Conservation (phyloP, 2,329 filamentous ascomycete genomes). For the Paecilomyces sp. region DNA sequence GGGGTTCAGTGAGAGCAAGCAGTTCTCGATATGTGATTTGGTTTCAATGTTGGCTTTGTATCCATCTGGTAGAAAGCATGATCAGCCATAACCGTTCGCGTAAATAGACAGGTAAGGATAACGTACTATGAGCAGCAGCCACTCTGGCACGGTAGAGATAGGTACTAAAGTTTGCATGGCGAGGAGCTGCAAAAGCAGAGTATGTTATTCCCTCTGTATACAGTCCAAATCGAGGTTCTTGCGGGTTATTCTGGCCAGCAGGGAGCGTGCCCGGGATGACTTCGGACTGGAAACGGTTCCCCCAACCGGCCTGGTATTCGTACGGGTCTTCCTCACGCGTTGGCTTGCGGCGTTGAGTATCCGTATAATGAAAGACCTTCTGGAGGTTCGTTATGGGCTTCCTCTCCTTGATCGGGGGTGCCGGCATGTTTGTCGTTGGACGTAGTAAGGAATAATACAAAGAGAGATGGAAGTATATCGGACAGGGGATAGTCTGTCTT, state of each 20-base stretch:
- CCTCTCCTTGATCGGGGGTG: slow-evolving; percentile 12
- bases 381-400: slow-evolving; percentile 18
- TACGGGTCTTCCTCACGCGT: slow-evolving; percentile 23
- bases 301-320: slow-evolving; percentile 21
- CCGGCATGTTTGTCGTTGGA: slow-evolving; percentile 14
- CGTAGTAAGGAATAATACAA: neutral
- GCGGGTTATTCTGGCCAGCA: slow-evolving; percentile 25
- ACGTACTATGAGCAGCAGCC: slow-evolving; percentile 19
- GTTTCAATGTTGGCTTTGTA: slow-evolving; percentile 36
- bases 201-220: slow-evolving; percentile 24
- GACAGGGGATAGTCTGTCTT: neutral
- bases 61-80: slow-evolving; percentile 10
- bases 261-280: slow-evolving; percentile 24
- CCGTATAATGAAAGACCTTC: slow-evolving; percentile 23
- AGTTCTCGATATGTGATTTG: slow-evolving; percentile 20
- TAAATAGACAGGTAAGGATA: neutral
- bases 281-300: slow-evolving; percentile 24
- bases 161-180: slow-evolving; percentile 19
- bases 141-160: slow-evolving; percentile 21
- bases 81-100: neutral
- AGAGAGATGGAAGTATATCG: neutral
- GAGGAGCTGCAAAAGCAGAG: slow-evolving; percentile 19
- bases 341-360: slow-evolving; percentile 19
- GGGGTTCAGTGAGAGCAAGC: slow-evolving; percentile 33
- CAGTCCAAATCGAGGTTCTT: slow-evolving; percentile 21